phyloP scores from a whole-genome alignment of 2,329 filamentous ascomycete genomes.

The Beauveria brongniartii region DNA sequence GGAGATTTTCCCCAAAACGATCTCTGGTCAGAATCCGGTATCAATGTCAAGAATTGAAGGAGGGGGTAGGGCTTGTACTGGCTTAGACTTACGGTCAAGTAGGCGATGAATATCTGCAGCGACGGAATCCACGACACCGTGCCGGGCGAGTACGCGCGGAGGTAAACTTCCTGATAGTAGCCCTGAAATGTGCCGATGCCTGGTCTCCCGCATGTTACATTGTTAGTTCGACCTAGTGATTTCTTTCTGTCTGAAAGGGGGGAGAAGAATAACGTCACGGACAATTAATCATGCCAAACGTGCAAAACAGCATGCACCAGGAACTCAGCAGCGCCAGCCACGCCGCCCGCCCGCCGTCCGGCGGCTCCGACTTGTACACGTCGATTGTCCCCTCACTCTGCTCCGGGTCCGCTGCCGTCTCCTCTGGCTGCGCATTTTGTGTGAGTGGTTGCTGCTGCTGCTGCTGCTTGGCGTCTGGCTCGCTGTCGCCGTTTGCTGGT shows the following conservation, averaged over 20 bases:
- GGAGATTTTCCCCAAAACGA: too few relatives aligned
- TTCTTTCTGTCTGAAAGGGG: too few relatives aligned
- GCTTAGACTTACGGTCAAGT: constrained; percentile 13
- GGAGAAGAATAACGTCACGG: too few relatives aligned
- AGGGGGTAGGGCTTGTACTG: too few relatives aligned
- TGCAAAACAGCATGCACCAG: constrained; percentile 24
- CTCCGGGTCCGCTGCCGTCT: too few relatives aligned
- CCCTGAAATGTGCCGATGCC: constrained; percentile 42
- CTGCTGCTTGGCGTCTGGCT: too few relatives aligned
- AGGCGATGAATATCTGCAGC: constrained; percentile 31
- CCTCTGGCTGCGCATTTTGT: too few relatives aligned
- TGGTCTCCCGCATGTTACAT: background rate
- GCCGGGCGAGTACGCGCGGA: constrained; percentile 36
- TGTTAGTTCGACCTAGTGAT: too few relatives aligned
- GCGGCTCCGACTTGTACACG: constrained; percentile 16
- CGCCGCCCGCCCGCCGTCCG: constrained; percentile 42
- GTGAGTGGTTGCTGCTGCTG: too few relatives aligned
- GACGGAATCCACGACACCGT: constrained; percentile 46
- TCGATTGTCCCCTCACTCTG: background rate
- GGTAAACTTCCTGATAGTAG: constrained; percentile 38
- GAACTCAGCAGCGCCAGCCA: constrained; percentile 40
- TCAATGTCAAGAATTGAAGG: too few relatives aligned
- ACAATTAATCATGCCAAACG: constrained; percentile 24
- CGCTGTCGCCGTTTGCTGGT: too few relatives aligned
- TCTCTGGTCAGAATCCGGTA: too few relatives aligned